Evolutionary conservation across 441 rosid species (phyloP), one percentile per base, ranked within the genome.

Genomic region (Viola pubescens): DNA sequence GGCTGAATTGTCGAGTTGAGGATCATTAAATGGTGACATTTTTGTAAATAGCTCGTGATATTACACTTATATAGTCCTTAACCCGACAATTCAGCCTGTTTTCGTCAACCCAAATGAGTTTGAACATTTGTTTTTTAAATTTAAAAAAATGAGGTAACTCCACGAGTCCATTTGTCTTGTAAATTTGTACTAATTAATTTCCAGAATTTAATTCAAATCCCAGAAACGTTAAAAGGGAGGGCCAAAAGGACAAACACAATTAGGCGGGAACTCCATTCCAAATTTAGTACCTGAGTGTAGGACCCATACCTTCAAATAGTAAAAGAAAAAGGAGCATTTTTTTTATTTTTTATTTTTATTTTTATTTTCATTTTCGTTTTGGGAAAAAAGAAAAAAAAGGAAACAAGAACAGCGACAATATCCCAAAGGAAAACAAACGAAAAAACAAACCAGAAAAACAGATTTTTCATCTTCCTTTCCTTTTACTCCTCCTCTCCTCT

Each of bases 261-360:
- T 59, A 71, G 80, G 82, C 85, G 85, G 85, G 85, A 81, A 81
- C 58, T 61, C 54, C 13, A 52, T 59, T 71, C 82, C 77, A 71
- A 75, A 77, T 50, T 56, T 45, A 7, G 52, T 12, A 26, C 2
- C 34, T 1, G 70, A 63, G 48, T 2, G 9, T 59, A 13, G 57
- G 62, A 59, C 12, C 63, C 65, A 37, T 51, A 56, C 14, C 46
- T 49, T 14, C 9, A 4, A 11, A 26, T 43, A 45, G 2, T 14
- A 11, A 51, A 56, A 40, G 16, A 0, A 19, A 39, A 61, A 58
- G 37, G 39, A 14, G 0, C 4, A 11, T 11, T 60, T 37, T 56
- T 39, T 63, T 38, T 8, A 13, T 16, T 10, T 9, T 40, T 1
- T 41, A 5, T 9, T 49, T 14, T 11, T 13, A 13, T n/a, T 56